phyloP scores from a whole-genome alignment of 208 protist species.

The Trypanosoma congolense region DNA sequence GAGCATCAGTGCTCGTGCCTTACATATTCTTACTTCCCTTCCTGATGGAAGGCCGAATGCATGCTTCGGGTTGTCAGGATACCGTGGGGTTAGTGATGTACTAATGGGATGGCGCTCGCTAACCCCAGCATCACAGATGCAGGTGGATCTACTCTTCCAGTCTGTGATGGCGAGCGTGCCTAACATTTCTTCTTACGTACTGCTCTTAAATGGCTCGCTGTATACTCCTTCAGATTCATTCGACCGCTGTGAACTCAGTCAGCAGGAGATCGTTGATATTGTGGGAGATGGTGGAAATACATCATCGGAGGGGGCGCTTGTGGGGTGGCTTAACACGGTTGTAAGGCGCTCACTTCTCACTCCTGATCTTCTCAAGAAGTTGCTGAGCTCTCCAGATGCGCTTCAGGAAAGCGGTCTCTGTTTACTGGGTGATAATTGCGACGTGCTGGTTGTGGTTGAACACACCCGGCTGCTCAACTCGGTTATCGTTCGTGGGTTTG shows the following conservation, averaged over 20 bases:
- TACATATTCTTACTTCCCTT: neutral
- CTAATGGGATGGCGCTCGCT: slow-evolving; percentile 32
- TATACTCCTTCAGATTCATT: slow-evolving; percentile 7
- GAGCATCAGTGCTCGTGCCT: neutral
- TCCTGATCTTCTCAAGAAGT: neutral
- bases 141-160: slow-evolving; percentile 14
- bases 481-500: slow-evolving; percentile 35
- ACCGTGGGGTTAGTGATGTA: slow-evolving; percentile 23
- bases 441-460: slow-evolving; percentile 25
- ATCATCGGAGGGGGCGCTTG: slow-evolving; percentile 5
- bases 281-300: neutral
- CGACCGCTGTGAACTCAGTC: slow-evolving; percentile 4
- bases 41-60: slow-evolving; percentile 10
- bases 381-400: neutral
- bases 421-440: slow-evolving; percentile 23
- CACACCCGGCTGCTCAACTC: slow-evolving; percentile 20
- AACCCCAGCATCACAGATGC: neutral
- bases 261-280: slow-evolving; percentile 4
- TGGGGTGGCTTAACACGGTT: slow-evolving; percentile 17
- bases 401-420: neutral
- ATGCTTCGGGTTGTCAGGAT: slow-evolving; percentile 9
- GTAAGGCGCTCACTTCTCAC: slow-evolving; percentile 13
- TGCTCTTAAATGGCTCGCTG: slow-evolving; percentile 20
- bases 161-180: slow-evolving; percentile 5
- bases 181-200: slow-evolving; percentile 10